Conservation (phyloP, 148 eudicot species). For the Chenopodium berlandieri region DNA sequence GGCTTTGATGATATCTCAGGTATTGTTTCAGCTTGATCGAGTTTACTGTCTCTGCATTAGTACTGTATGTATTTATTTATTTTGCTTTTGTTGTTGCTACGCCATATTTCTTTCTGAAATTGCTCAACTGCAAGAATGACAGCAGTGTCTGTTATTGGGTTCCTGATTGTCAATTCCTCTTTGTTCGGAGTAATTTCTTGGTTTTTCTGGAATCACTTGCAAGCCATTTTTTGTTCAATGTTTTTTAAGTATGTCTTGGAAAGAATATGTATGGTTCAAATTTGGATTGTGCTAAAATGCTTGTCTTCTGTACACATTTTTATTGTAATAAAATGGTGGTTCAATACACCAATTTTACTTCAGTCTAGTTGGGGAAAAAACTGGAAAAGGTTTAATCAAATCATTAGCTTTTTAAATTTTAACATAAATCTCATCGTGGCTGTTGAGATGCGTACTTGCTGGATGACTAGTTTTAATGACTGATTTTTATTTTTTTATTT, state of each 20-base stretch:
- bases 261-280: neutral
- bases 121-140: neutral
- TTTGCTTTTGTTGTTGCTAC: neutral
- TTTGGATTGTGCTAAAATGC: neutral
- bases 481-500: too few relatives aligned
- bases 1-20: slow-evolving; percentile 97
- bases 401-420: too few relatives aligned
- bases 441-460: too few relatives aligned
- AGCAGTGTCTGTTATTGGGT: neutral
- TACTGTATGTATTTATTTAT: too few relatives aligned
- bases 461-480: too few relatives aligned
- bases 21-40: slow-evolving; percentile 13
- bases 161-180: neutral
- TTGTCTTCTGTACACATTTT: neutral
- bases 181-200: neutral
- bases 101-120: neutral
- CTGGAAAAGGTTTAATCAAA: too few relatives aligned
- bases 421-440: too few relatives aligned
- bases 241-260: neutral
- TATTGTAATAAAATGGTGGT: too few relatives aligned
- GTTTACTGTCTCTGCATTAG: neutral
- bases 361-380: too few relatives aligned
- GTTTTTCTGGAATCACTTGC: neutral
- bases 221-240: neutral
- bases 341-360: neutral